A percentile compares a stretch with the other conserved stretches of the same genome.
These are phyloP conservation scores for Pseudogymnoascus sp. DNA, from an alignment of 2,329 filamentous ascomycete species.

Conservation along the genomic window DNA sequence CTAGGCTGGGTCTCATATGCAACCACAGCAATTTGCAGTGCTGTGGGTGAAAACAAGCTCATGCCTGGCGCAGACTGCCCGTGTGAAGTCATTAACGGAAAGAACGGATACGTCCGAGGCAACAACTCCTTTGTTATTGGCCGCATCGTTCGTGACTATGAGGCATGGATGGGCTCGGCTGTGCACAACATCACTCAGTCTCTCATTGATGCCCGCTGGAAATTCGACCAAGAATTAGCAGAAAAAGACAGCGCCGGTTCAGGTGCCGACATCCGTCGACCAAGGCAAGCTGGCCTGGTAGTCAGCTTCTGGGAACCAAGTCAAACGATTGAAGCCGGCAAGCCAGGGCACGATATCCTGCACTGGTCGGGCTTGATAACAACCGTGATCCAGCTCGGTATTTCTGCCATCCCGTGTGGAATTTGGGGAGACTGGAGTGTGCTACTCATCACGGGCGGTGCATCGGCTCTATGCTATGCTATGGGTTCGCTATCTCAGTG, in stretches of 20 bases:
- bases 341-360: slow-evolving; percentile 13
- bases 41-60: slow-evolving; percentile 24
- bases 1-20: slow-evolving; percentile 25
- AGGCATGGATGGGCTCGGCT: slow-evolving; percentile 23
- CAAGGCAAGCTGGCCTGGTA: slow-evolving; percentile 14
- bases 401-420: slow-evolving; percentile 14
- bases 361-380: slow-evolving; percentile 20
- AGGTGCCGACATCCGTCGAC: slow-evolving; percentile 18
- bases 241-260: slow-evolving; percentile 13
- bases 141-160: slow-evolving; percentile 34
- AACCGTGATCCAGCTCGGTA: slow-evolving; percentile 14
- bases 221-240: neutral
- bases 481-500: slow-evolving; percentile 35
- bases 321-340: slow-evolving; percentile 10
- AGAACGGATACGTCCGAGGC: slow-evolving; percentile 29
- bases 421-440: slow-evolving; percentile 21
- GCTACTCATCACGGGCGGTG: slow-evolving; percentile 32
- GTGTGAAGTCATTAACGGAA: slow-evolving; percentile 30
- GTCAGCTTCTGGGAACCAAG: slow-evolving; percentile 17
- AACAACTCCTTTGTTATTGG: slow-evolving; percentile 38
- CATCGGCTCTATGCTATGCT: slow-evolving; percentile 30
- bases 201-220: slow-evolving; percentile 9
- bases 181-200: slow-evolving; percentile 11
- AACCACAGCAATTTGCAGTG: slow-evolving; percentile 16
- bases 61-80: slow-evolving; percentile 30